phyloP scores from a whole-genome alignment of 2,329 filamentous ascomycete genomes.

The Alternaria atra region DNA sequence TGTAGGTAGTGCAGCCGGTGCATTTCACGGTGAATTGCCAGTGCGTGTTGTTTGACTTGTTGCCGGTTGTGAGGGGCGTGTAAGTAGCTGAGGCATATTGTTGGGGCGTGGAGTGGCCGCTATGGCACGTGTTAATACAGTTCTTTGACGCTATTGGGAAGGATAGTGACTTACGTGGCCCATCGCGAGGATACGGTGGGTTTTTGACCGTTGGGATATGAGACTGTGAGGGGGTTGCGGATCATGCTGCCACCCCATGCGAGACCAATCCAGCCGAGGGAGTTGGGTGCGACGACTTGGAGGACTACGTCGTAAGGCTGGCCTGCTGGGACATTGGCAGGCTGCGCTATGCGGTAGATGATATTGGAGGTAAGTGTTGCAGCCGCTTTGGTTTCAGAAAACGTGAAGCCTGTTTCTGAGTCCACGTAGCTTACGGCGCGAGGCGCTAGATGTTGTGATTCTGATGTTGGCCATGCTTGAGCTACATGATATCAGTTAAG shows the following conservation, averaged over 20 bases:
- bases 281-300: constrained; percentile 38
- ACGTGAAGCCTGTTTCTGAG: constrained; percentile 46
- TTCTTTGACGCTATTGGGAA: rapidly evolving
- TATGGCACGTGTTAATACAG: constrained; percentile 7
- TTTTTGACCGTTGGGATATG: constrained; percentile 40
- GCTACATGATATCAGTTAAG: constrained; percentile 15
- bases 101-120: constrained; percentile 34
- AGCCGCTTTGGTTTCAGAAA: constrained; percentile 43
- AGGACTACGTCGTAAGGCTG: constrained; percentile 39
- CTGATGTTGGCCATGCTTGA: constrained; percentile 25
- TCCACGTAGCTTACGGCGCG: constrained; percentile 33
- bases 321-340: constrained; percentile 27
- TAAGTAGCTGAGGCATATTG: constrained; percentile 38
- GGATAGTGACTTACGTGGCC: constrained; percentile 37
- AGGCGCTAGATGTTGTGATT: constrained; percentile 7
- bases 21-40: constrained; percentile 46
- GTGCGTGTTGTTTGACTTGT: constrained; percentile 41
- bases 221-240: constrained; percentile 43
- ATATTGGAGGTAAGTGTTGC: constrained; percentile 38
- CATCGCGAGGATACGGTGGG: constrained; percentile 39
- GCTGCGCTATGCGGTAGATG: constrained; percentile 41
- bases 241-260: constrained; percentile 46
- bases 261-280: constrained; percentile 42
- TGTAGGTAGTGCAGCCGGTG: constrained; percentile 40
- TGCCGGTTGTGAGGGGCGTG: constrained; percentile 34